Evolutionary conservation across 352 stramenopile species (phyloP), one percentile per base, ranked within the genome.

Genomic region (Ophiocytium majus): DNA sequence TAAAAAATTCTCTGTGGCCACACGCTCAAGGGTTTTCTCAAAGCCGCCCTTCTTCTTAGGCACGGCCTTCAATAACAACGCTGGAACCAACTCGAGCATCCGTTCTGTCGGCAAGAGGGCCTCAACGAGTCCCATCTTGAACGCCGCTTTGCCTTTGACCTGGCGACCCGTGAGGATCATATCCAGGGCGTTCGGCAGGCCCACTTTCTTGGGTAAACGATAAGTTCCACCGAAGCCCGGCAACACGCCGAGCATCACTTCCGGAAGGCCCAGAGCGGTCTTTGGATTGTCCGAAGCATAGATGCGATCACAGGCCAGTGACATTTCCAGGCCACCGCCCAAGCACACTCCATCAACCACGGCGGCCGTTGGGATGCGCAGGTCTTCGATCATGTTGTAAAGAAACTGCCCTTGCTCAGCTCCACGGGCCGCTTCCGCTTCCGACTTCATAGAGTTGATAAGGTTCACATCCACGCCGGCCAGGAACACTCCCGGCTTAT

Each of bases 151-250:
- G 28, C 57, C 57, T 71, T 71, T 71, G 28, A 71, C 28, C 57
- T 71, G 57, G 19, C 57, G 57, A 71, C 57, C 57, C 57, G 57
- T 71, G 57, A 71, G 57, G 28, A 71, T 71, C 57, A 71, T 71
- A 71, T 71, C 57, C 19, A 71, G 57, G 57, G 57, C 57, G 19
- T 23, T 71, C 57, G 57, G 57, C 57, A 71, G 57, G 23, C 57
- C 57, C 19, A 71, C 57, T 71, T 71, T 71, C 28, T 28, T 71
- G 19, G 57, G 57, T 23, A 71, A 28, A 71, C 57, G 57, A 28
- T 71, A 71, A 23, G 57, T 71, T 71, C 57, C 57, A 71, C 57
- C 57, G 57, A 71, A 71, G 28, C 57, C 57, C 57, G 57, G 57
- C 23, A 71, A 28, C 23, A 71, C 57, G 23, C 57, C 57, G 57